Percentiles rank a stretch among this genome's conserved stretches.
phyloP scores from a whole-genome alignment of 495 filamentous ascomycete genomes.

The Rostrohypoxylon terebratum region DNA sequence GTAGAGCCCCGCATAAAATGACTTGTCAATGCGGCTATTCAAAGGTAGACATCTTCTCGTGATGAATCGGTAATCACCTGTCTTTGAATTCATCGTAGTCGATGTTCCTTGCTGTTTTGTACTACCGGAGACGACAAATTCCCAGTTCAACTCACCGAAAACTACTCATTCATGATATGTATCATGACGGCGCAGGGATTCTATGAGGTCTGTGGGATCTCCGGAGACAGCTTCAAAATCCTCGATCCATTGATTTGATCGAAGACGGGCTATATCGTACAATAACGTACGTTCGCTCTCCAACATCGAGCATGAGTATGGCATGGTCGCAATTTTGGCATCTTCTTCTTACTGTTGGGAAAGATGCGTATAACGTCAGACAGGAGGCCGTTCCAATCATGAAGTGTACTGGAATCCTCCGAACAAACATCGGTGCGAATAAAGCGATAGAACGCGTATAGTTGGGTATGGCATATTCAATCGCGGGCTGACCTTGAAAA shows the following conservation, averaged over 20 bases:
- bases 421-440: background rate
- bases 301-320: background rate
- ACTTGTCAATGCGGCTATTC: background rate
- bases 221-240: background rate
- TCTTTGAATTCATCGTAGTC: background rate
- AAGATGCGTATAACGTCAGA: slow-evolving; percentile 11
- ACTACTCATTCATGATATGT: background rate
- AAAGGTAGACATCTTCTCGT: slow-evolving; percentile 9
- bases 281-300: background rate
- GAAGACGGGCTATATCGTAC: background rate
- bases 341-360: background rate
- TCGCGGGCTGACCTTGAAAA: background rate
- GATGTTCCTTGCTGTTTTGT: background rate
- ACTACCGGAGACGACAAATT: slow-evolving; percentile 11
- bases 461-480: background rate
- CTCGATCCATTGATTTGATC: background rate
- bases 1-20: slow-evolving; percentile 2
- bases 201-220: background rate
- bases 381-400: background rate
- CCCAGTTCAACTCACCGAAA: background rate
- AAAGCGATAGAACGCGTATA: too few species aligned
- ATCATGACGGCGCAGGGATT: slow-evolving; percentile 1
- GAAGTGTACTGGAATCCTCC: background rate
- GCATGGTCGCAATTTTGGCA: background rate
- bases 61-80: background rate